Evolutionary conservation across 805 yeast genomes (phyloP).

Genomic region (Yamadazyma nakazawae): DNA sequence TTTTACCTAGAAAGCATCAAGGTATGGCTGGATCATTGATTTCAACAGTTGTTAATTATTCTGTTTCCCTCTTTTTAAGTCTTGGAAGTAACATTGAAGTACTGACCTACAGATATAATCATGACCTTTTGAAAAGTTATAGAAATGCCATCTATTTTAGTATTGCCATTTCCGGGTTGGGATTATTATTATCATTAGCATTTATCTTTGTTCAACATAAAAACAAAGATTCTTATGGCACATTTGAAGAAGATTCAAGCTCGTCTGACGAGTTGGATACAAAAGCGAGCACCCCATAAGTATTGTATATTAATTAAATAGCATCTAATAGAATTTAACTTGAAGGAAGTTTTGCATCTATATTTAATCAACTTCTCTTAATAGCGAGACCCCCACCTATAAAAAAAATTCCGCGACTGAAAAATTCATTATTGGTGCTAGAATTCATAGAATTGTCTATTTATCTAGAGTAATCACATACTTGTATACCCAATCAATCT

Average conservation of each 20-base stretch:
- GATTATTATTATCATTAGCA: conserved; percentile 28
- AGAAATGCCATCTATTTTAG: conserved; percentile 60
- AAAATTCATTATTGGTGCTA: conserved; percentile 5
- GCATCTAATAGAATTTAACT: neutral
- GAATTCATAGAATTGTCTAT: neutral
- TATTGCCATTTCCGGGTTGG: conserved; percentile 55
- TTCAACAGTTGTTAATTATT: conserved; percentile 67
- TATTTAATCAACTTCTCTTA: too few species aligned
- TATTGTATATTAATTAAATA: neutral
- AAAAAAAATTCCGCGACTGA: conserved; percentile 5
- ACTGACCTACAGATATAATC: conserved; percentile 14
- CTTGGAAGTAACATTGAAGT: conserved; percentile 64
- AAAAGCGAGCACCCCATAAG: neutral
- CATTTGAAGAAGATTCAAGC: conserved; percentile 7
- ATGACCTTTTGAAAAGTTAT: conserved; percentile 39
- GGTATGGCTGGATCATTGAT: conserved; percentile 78
- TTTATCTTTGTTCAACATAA: conserved; percentile 19
- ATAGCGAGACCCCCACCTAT: too few species aligned
- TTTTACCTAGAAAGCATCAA: conserved; percentile 60
- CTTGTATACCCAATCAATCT: conserved; percentile 7
- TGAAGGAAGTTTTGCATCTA: neutral
- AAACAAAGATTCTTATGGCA: conserved; percentile 8
- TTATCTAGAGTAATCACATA: neutral
- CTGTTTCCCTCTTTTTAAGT: conserved; percentile 68
- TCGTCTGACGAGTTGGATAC: neutral